Evolutionary conservation across 2,329 filamentous ascomycete genomes (phyloP), one percentile per base, ranked within the genome.

Genomic region (Hymenoscyphus occultus): DNA sequence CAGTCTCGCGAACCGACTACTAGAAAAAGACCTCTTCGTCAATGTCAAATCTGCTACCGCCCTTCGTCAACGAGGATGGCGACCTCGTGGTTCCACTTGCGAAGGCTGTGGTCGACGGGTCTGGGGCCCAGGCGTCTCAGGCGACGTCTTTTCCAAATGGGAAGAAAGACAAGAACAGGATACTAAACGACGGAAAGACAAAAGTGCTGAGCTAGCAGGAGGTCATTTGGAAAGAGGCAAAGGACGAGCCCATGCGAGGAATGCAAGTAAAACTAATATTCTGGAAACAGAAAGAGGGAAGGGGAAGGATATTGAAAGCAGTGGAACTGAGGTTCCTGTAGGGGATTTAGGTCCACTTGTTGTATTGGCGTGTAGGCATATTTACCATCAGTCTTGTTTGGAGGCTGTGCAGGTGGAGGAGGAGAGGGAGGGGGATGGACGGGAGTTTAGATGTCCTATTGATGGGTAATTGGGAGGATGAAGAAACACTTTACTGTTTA

Each of bases 1-100:
- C 22, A 83, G 85, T 1, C 85, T 99, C 2, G 92, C 95, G 0
- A 96, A 94, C 75, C 85, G 90, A 3, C 87, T 99, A 64, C 82
- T 99, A 0, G 93, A 96, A 68, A 89, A 92, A 70, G 95, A 95
- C 72, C 83, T 97, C 5, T 99, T 98, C 73, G 85, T 90, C 51
- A 90, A 91, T 69, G 92, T 99, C 42, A 82, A 87, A 56, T 85
- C 91, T 70, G 89, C 92, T 5, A 86, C 90, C 7, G 82, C 85
- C 62, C 83, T 95, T 5, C 84, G 95, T 2, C 90, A 93, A 76
- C 86, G 88, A 32, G 96, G 95, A 0, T 99, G 95, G 95, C 84
- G 94, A 59, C 93, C 95, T 0, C 83, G 90, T 39, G 90, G 92
- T 0, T 93, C 94, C 62, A 89, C 89, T 0, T 99, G 96, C 75